phyloP scores from a whole-genome alignment of 176 grass and related monocot genomes.

The Pontederia crassipes region DNA sequence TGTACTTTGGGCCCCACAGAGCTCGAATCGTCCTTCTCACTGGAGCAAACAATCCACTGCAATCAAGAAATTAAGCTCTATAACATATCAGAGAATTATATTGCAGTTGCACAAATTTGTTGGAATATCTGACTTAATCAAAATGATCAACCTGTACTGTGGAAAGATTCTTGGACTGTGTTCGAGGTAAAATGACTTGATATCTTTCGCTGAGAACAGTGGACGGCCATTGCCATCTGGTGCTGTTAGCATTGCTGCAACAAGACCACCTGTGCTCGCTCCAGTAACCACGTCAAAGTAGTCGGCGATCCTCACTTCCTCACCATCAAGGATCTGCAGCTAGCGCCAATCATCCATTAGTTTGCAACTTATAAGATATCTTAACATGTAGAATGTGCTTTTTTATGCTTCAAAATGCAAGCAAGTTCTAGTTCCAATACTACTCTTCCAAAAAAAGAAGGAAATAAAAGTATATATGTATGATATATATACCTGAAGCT shows the following conservation, averaged over 20 bases:
- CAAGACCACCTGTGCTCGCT: not conserved
- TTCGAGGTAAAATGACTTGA: not conserved
- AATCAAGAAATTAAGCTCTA: not conserved
- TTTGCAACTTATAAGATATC: not conserved
- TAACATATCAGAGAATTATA: not conserved
- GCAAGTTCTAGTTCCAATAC: not conserved
- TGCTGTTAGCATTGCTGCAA: not conserved
- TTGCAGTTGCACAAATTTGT: not conserved
- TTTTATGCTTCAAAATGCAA: not conserved
- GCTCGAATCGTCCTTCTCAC: not conserved
- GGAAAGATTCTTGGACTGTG: not conserved
- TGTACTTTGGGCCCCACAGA: not conserved
- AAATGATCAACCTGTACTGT: not conserved
- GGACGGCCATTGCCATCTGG: not conserved
- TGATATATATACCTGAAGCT: conserved; percentile 60
- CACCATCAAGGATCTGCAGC: conserved; percentile 72
- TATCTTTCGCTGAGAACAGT: not conserved
- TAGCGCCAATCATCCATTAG: conserved; percentile 17
- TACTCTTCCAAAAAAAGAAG: not conserved
- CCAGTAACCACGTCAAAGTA: conserved; percentile 44
- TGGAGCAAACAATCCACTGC: not conserved
- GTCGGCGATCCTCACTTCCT: conserved; percentile 65
- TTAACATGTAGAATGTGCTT: not conserved
- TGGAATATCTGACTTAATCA: not conserved
- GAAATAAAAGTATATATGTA: too few species aligned